A percentile compares a stretch with the other conserved stretches of the same genome.
These are phyloP conservation scores for Akanthomyces lecanii DNA, from an alignment of 2,329 filamentous ascomycete genomes.

Conservation along the genomic window DNA sequence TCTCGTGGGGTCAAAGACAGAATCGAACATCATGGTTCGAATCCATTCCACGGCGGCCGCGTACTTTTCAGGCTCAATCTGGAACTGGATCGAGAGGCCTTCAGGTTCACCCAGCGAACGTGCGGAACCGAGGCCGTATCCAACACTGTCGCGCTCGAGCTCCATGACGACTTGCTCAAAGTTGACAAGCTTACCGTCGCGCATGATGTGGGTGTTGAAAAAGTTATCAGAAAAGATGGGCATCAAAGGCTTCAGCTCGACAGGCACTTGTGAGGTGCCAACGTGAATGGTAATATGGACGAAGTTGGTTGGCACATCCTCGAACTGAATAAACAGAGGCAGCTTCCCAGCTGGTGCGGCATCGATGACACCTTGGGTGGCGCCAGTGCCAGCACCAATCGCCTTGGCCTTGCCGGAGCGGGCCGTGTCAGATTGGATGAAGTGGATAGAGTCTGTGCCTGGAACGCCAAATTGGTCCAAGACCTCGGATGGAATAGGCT, in stretches of 20 bases:
- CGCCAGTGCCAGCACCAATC: conserved; percentile 62
- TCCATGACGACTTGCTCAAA: conserved; percentile 93
- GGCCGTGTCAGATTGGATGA: conserved; percentile 83
- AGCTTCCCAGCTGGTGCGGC: conserved; percentile 53
- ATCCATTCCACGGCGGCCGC: conserved; percentile 77
- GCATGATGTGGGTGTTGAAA: conserved; percentile 83
- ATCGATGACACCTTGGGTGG: conserved; percentile 73
- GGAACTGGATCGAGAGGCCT: conserved; percentile 74
- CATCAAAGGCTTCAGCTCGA: conserved; percentile 79
- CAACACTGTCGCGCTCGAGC: conserved; percentile 86
- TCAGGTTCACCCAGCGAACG: conserved; percentile 72
- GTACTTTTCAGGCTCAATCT: conserved; percentile 87
- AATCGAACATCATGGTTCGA: conserved; percentile 79
- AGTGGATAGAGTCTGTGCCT: conserved; percentile 85
- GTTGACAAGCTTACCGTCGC: conserved; percentile 69
- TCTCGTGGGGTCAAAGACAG: conserved; percentile 72
- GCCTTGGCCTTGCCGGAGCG: conserved; percentile 73
- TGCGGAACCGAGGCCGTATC: conserved; percentile 69
- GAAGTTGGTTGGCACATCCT: conserved; percentile 90
- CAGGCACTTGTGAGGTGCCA: conserved; percentile 70
- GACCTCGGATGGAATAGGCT: conserved; percentile 76
- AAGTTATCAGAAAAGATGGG: conserved; percentile 86
- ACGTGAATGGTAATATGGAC: conserved; percentile 79
- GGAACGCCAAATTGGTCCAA: conserved; percentile 80
- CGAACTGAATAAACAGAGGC: conserved; percentile 94